Percentiles rank a stretch among this genome's conserved stretches.
Evolutionary conservation across 2,329 filamentous ascomycete species (phyloP).

Genomic region (Stemphylium vesicarium): DNA sequence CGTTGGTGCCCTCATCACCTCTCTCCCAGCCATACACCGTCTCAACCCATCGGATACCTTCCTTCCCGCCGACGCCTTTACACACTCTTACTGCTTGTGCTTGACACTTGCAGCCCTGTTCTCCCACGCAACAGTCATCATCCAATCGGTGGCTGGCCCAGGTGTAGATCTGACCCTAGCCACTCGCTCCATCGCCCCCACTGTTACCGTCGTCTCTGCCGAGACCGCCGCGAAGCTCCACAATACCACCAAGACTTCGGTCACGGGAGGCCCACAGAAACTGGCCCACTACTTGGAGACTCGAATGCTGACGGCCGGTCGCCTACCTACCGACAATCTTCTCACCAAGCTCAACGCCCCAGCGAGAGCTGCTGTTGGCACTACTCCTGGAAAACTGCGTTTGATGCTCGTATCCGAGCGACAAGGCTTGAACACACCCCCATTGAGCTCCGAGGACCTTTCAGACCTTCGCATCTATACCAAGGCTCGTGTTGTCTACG

Average conservation of each 20-base stretch:
- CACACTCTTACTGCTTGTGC: constrained; percentile 77
- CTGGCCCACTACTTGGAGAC: constrained; percentile 75
- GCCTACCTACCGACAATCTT: constrained; percentile 72
- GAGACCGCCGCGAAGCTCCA: constrained; percentile 74
- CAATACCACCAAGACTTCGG: constrained; percentile 63
- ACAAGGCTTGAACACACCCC: constrained; percentile 65
- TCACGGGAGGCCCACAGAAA: constrained; percentile 69
- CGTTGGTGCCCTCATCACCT: constrained; percentile 76
- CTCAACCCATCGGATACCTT: constrained; percentile 79
- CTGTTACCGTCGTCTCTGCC: constrained; percentile 79
- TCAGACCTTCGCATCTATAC: constrained; percentile 84
- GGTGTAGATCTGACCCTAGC: constrained; percentile 75
- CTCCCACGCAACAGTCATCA: constrained; percentile 81
- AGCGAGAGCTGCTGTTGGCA: constrained; percentile 65
- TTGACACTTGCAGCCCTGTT: constrained; percentile 83
- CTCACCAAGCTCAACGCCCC: constrained; percentile 68
- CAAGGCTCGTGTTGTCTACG: constrained; percentile 81
- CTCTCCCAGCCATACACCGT: constrained; percentile 76
- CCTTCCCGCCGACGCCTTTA: constrained; percentile 81
- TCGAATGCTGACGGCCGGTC: constrained; percentile 72
- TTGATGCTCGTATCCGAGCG: constrained; percentile 81
- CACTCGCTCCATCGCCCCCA: constrained; percentile 77
- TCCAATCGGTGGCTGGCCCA: constrained; percentile 84
- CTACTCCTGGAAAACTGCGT: constrained; percentile 74
- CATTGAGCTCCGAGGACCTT: constrained; percentile 71